phyloP scores from a whole-genome alignment of 192 early-diverging fungal genomes.

The Backusella westeae region DNA sequence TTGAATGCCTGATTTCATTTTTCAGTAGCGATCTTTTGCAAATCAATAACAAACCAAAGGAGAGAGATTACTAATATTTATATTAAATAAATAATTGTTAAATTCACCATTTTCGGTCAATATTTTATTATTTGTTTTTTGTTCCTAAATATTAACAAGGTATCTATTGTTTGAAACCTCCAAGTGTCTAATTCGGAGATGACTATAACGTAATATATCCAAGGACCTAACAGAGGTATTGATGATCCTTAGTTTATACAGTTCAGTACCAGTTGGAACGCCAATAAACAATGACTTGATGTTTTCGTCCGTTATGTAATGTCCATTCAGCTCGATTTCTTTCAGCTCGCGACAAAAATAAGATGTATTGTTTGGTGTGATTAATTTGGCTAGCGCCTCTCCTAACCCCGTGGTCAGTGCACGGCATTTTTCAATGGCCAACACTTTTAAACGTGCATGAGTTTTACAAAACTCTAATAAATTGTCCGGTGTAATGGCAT shows the following conservation, averaged over 20 bases:
- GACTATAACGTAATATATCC: neutral
- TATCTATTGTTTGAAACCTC: slow-evolving; percentile 4
- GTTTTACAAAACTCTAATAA: neutral
- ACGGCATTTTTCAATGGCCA: neutral
- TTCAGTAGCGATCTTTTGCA: neutral
- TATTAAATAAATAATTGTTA: neutral
- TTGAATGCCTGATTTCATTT: neutral
- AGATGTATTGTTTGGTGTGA: neutral
- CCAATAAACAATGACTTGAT: neutral
- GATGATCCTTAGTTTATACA: neutral
- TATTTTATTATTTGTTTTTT: neutral
- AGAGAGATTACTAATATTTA: neutral
- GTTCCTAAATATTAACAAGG: neutral
- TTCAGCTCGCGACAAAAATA: neutral
- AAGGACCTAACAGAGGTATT: neutral
- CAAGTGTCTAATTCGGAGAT: slow-evolving; percentile 2
- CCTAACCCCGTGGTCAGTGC: neutral
- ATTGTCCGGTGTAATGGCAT: neutral
- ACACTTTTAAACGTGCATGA: neutral
- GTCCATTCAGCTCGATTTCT: neutral
- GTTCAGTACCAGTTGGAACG: neutral
- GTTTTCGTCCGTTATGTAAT: neutral
- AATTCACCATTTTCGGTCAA: neutral
- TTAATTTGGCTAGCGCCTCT: neutral
- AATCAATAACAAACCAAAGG: neutral